phyloP scores from a whole-genome alignment of 2,329 filamentous ascomycete genomes.

The Beauveria asiatica region DNA sequence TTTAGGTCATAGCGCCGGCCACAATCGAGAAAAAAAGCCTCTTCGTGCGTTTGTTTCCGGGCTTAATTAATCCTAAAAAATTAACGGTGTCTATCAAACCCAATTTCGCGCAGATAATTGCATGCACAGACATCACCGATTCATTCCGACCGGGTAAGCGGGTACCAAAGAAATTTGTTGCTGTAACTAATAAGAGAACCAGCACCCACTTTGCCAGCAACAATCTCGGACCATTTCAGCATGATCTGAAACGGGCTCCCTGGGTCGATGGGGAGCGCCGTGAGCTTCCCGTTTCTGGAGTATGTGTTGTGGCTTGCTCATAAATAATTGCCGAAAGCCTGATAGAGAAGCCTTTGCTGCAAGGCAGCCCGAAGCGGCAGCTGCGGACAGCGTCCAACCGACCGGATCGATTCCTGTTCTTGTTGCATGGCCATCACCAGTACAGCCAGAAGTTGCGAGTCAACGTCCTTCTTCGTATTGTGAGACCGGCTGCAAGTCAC shows the following conservation, averaged over 20 bases:
- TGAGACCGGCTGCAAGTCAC: not conserved
- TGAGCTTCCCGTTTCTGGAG: not conserved
- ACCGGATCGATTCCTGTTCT: not conserved
- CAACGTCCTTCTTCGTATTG: not conserved
- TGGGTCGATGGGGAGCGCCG: not conserved
- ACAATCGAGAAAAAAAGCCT: not conserved
- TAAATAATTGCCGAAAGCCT: not conserved
- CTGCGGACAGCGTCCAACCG: too few relatives aligned
- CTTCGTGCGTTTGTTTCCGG: too few relatives aligned
- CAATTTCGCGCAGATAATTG: too few relatives aligned
- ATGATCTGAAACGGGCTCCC: not conserved
- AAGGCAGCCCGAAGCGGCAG: not conserved
- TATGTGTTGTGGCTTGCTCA: too few relatives aligned
- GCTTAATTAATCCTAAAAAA: too few relatives aligned
- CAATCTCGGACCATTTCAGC: not conserved
- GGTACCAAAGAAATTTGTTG: too few relatives aligned
- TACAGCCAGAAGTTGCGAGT: not conserved
- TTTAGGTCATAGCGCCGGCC: slow-evolving; percentile 1
- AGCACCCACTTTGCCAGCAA: too few relatives aligned
- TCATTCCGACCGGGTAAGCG: too few relatives aligned
- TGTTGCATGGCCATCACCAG: not conserved
- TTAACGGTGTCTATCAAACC: too few relatives aligned
- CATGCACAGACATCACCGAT: too few relatives aligned
- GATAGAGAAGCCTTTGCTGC: not conserved
- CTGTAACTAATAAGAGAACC: too few relatives aligned